These are phyloP conservation scores for Xenosphaeropsis pyriputrescens DNA, from an alignment of 2,329 filamentous ascomycete species.

Conservation along the genomic window DNA sequence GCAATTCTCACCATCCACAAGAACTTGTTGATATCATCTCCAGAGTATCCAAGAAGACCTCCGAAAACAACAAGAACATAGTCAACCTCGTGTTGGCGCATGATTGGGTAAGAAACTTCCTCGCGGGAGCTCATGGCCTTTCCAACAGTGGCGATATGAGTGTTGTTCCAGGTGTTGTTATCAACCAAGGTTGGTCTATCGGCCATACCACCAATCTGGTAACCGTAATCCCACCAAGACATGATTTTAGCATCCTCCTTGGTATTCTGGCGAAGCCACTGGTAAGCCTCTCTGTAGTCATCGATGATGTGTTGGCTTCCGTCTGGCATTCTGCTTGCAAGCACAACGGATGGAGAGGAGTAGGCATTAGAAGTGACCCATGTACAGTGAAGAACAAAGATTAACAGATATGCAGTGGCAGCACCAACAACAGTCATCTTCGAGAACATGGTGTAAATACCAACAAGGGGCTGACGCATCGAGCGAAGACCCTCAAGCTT, in stretches of 20 bases:
- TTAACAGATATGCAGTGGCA: slow-evolving; percentile 65
- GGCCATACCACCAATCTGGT: slow-evolving; percentile 99
- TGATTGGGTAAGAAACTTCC: slow-evolving; percentile 96
- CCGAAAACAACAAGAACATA: slow-evolving; percentile 98
- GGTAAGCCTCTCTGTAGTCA: slow-evolving; percentile 97
- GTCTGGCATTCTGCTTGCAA: slow-evolving; percentile 84
- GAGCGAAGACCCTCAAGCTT: slow-evolving; percentile 50
- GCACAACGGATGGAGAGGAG: slow-evolving; percentile 91
- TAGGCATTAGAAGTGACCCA: slow-evolving; percentile 99
- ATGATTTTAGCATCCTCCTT: slow-evolving; percentile 92
- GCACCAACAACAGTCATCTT: slow-evolving; percentile 64
- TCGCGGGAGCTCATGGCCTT: slow-evolving; percentile 98
- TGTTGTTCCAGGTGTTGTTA: slow-evolving; percentile 99
- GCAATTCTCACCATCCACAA: slow-evolving; percentile 99
- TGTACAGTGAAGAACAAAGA: slow-evolving; percentile 95
- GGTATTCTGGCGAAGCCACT: slow-evolving; percentile 98
- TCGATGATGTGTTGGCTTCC: slow-evolving; percentile 98
- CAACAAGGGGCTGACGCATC: slow-evolving; percentile 58
- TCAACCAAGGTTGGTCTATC: slow-evolving; percentile 93
- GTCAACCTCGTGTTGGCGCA: slow-evolving; percentile 96
- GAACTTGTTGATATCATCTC: slow-evolving; percentile 99
- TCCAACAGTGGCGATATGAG: slow-evolving; percentile 95
- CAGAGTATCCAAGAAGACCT: slow-evolving; percentile 89
- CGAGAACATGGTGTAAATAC: slow-evolving; percentile 68
- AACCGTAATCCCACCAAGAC: slow-evolving; percentile 99